Evolutionary conservation across 257 asterid genomes (phyloP).

Genomic region (Prunella vulgaris): DNA sequence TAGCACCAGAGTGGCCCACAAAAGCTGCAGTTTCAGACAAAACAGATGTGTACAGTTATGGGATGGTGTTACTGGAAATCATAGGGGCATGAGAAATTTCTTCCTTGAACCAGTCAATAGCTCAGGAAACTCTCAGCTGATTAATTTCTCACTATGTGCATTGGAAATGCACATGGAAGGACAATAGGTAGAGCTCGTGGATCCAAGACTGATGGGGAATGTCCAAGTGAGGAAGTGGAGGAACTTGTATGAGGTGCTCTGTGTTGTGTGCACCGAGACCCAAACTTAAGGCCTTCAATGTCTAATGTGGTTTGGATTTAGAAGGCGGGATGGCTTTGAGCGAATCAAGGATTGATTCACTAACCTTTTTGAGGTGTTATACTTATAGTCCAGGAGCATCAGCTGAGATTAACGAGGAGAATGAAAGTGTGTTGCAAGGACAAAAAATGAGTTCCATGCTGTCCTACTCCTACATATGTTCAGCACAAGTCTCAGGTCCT

Average conservation of each 20-base stretch:
- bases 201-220: neutral
- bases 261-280: too few species aligned
- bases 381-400: conserved; percentile 12
- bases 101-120: neutral
- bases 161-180: neutral
- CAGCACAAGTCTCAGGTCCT: conserved; percentile 66
- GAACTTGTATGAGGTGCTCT: conserved; percentile 3
- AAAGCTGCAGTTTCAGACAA: neutral
- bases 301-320: conserved; percentile 28
- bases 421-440: too few species aligned
- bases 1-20: conserved; percentile 13
- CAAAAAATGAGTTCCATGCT: conserved; percentile 11
- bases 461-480: conserved; percentile 48
- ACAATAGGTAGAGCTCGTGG: conserved; percentile 11
- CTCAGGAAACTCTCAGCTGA: neutral
- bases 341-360: too few species aligned
- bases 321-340: conserved; percentile 32
- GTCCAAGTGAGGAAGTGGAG: neutral
- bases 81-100: neutral
- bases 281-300: conserved; percentile 38
- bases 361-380: too few species aligned
- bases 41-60: neutral
- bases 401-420: too few species aligned
- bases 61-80: conserved; percentile 13
- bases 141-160: conserved; percentile 11